These are phyloP conservation scores for Tulasnella sp. DNA, from an alignment of 768 basidiomycete species.

Conservation along the genomic window DNA sequence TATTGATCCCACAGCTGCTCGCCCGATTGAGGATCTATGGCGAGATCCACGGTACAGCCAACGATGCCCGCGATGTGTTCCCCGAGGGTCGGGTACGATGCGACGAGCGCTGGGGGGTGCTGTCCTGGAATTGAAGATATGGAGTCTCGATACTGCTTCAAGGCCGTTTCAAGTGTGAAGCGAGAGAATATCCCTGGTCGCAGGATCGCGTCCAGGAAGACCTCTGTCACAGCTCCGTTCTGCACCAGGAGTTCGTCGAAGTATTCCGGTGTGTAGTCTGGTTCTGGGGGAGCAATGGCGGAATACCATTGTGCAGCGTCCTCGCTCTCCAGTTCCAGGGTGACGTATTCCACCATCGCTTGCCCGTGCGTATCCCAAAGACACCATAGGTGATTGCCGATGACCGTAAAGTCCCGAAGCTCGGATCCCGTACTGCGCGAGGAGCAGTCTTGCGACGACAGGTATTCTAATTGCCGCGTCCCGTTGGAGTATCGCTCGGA, in stretches of 20 bases:
- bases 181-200: constrained; percentile 82
- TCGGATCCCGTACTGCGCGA: constrained; percentile 55
- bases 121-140: constrained; percentile 53
- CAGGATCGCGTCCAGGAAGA: constrained; percentile 76
- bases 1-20: constrained; percentile 69
- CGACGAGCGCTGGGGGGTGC: constrained; percentile 48
- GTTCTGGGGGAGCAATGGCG: constrained; percentile 41
- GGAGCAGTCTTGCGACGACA: constrained; percentile 55
- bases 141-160: constrained; percentile 72
- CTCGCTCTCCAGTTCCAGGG: constrained; percentile 37
- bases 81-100: constrained; percentile 55
- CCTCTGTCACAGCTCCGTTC: constrained; percentile 53
- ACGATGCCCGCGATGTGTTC: constrained; percentile 79
- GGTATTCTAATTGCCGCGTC: constrained; percentile 26
- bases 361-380: constrained; percentile 79
- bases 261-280: constrained; percentile 74
- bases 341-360: constrained; percentile 55
- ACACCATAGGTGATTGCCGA: constrained; percentile 49
- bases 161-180: constrained; percentile 68
- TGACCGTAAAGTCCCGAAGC: constrained; percentile 67
- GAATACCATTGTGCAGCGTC: constrained; percentile 25
- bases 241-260: constrained; percentile 75
- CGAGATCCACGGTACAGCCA: constrained; percentile 72
- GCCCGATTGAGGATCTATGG: constrained; percentile 68
- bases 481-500: constrained; percentile 25